phyloP scores from a whole-genome alignment of 2,329 filamentous ascomycete genomes.

The Trichothecium roseum region DNA sequence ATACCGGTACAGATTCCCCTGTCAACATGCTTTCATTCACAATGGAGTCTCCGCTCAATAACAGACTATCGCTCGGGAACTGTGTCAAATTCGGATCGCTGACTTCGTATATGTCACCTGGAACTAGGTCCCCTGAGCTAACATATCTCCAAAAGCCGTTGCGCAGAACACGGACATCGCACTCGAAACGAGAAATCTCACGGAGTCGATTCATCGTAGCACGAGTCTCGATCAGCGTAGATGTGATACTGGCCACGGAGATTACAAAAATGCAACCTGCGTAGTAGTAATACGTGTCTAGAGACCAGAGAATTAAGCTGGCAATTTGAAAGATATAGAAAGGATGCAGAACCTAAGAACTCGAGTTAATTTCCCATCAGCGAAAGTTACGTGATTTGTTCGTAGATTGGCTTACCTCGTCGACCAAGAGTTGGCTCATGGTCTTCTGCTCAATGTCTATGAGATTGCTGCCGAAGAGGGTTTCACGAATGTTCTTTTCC shows the following conservation, averaged over 20 bases:
- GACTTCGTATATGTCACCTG: conserved; percentile 92
- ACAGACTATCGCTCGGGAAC: conserved; percentile 83
- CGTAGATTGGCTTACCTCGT: too few species aligned
- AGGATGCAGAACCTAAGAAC: conserved; percentile 91
- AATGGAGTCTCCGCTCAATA: conserved; percentile 91
- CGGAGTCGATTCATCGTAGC: conserved; percentile 77
- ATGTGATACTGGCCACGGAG: conserved; percentile 81
- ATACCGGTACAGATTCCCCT: conserved; percentile 93
- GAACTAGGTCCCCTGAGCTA: conserved; percentile 78
- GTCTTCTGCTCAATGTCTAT: conserved; percentile 93
- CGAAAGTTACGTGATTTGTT: conserved; percentile 39
- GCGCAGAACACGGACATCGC: conserved; percentile 83
- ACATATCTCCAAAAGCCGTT: conserved; percentile 83
- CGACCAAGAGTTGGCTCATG: conserved; percentile 69
- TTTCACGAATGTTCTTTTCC: conserved; percentile 71
- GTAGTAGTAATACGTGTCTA: conserved; percentile 98
- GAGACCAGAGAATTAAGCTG: conserved; percentile 85
- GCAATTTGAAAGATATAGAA: conserved; percentile 98
- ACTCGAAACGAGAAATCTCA: conserved; percentile 91
- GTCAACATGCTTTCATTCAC: conserved; percentile 96
- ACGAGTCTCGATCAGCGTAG: conserved; percentile 76
- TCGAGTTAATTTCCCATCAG: conserved; percentile 26
- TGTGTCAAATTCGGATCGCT: conserved; percentile 84
- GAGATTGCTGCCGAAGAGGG: conserved; percentile 79
- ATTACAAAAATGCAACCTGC: conserved; percentile 91